These are phyloP conservation scores for Angomonas ambiguus DNA, from an alignment of 208 protist genomes.

Conservation along the genomic window DNA sequence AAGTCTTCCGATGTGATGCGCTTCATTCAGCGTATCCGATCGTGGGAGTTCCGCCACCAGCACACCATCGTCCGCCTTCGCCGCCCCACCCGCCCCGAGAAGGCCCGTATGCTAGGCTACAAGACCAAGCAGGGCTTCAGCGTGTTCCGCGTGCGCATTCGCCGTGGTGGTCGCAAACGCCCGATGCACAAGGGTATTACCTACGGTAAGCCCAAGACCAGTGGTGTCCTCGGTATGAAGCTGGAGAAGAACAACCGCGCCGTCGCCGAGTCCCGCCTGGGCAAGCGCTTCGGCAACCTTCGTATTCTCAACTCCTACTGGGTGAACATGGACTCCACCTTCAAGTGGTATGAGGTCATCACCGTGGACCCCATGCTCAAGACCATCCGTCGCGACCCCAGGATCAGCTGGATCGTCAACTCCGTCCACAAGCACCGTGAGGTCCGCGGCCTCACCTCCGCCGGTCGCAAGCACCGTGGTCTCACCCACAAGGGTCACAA, in stretches of 20 bases:
- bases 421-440: constrained; percentile 97
- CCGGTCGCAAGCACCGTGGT: constrained; percentile 96
- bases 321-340: constrained; percentile 96
- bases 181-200: constrained; percentile 95
- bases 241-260: constrained; percentile 93
- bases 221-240: constrained; percentile 98
- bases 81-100: constrained; percentile 98
- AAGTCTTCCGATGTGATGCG: constrained; percentile 99
- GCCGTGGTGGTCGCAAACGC: constrained; percentile 98
- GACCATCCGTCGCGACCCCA: constrained; percentile 97
- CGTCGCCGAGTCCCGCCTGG: constrained; percentile 97
- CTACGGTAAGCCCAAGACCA: constrained; percentile 98
- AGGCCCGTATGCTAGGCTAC: constrained; percentile 99
- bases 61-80: constrained; percentile 90
- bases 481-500: constrained; percentile 94
- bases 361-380: constrained; percentile 97
- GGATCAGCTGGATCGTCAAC: constrained; percentile 99
- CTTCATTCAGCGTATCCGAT: constrained; percentile 98
- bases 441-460: constrained; percentile 97
- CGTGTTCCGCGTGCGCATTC: constrained; percentile 98
- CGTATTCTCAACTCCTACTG: constrained; percentile 99
- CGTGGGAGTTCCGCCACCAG: constrained; percentile 99
- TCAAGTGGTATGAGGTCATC: constrained; percentile 99
- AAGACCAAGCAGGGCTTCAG: constrained; percentile 99
- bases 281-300: constrained; percentile 93